Evolutionary conservation across 331 rosid species (phyloP).

Genomic region (Malus hybrid): DNA sequence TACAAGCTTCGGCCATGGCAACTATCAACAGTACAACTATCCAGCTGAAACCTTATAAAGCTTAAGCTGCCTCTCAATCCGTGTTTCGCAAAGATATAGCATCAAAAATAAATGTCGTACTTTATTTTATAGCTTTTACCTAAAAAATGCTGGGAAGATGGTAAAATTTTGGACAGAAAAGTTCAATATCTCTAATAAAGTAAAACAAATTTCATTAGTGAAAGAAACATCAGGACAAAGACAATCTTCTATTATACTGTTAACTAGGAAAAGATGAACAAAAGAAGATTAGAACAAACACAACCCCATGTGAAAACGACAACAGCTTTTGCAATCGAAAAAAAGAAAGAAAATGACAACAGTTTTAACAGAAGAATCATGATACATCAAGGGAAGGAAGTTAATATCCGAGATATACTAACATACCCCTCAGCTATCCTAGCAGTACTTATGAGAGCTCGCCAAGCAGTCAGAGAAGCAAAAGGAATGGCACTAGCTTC

Average conservation of each 20-base stretch:
- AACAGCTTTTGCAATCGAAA: too few species aligned
- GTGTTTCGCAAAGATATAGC: neutral
- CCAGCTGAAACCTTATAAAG: neutral
- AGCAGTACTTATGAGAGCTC: conserved; percentile 83
- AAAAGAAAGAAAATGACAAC: neutral
- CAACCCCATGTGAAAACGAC: neutral
- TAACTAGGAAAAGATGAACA: neutral
- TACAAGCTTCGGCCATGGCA: neutral
- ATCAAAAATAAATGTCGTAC: neutral
- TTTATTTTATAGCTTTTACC: neutral
- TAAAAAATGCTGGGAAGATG: neutral
- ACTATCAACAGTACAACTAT: neutral
- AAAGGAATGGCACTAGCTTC: conserved; percentile 98
- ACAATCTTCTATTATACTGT: neutral
- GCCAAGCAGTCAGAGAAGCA: conserved; percentile 99
- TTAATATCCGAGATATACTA: conserved; percentile 3
- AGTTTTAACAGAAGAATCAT: neutral
- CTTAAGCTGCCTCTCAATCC: neutral
- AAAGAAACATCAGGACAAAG: neutral
- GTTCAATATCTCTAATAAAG: neutral
- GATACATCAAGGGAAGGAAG: neutral
- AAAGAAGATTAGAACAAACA: neutral
- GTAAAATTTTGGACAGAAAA: neutral
- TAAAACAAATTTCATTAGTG: neutral
- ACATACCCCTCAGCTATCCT: conserved; percentile 85